Base-by-base conservation (phyloP, 495 filamentous ascomycete species). In the Hypoxylon crocopeplum region DNA sequence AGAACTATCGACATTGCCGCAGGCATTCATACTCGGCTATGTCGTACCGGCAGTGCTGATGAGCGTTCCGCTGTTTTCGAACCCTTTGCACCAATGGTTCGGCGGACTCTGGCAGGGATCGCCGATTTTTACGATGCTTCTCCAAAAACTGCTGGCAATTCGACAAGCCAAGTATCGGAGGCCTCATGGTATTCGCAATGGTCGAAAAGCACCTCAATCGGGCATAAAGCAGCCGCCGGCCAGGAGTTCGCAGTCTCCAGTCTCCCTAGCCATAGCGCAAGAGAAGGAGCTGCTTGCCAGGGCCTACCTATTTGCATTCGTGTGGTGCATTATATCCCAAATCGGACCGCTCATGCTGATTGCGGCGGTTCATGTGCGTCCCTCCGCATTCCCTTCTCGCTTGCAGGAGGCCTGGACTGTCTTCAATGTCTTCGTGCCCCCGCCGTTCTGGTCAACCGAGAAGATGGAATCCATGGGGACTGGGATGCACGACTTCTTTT, bases 401-500 rank as follows among this genome's bases (percentile, higher is more conserved):
- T 6, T 61, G 6, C 34, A 17, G 5, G 49, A 61, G 12, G 36
- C 42, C 11, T 55, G 49, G 57, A 55, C 57, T n/a, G 22, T 61
- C 7, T 29, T 20, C 37, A 55, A 61, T 10, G 57, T 61, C 22
- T 61, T 61, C 15, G 13, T 42, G 30, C 57, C 57, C n/a, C 49
- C 48, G 1, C 49, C 57, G 2, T 61, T 61, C 29, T 61, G 50
- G 49, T 61, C 57, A 2, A 48, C 36, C 7, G 29, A 49, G 45
- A 38, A 44, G 25, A 55, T 61, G 44, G 29, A 37, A 7, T 61
- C 57, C 0, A 61, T 61, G 57, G 49, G 36, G 27, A 45, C 25
- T 8, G 57, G 49, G n/a, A 61, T 61, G 57, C 57, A 61, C 16
- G 45, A 55, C 19, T 61, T 61, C 45, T 61, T 61, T 39, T 29